These are phyloP conservation scores for Canna indica DNA, from an alignment of 176 grass and related monocot genomes.

Conservation along the genomic window DNA sequence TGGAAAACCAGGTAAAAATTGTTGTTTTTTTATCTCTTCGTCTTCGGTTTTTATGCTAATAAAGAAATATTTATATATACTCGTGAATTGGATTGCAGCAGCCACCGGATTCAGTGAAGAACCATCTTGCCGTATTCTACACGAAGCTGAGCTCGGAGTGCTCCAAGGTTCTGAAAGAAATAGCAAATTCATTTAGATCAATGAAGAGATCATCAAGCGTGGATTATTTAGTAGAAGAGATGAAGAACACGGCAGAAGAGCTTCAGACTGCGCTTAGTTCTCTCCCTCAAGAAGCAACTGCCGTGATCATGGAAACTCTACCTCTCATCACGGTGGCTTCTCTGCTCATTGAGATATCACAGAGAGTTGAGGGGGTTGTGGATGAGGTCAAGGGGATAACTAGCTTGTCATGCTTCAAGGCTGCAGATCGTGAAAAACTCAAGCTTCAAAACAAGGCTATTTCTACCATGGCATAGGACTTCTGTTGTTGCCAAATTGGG, in stretches of 20 bases:
- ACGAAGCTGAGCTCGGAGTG: slow-evolving; percentile 36
- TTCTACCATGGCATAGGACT: background rate
- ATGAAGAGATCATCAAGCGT: slow-evolving; percentile 35
- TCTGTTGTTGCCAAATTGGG: background rate
- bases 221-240: slow-evolving; percentile 46
- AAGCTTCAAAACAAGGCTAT: background rate
- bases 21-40: background rate
- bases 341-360: slow-evolving; percentile 66
- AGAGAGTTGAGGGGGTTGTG: slow-evolving; percentile 39
- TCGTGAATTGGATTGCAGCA: background rate
- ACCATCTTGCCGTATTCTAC: slow-evolving; percentile 41
- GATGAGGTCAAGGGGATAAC: slow-evolving; percentile 31
- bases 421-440: background rate
- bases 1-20: slow-evolving; percentile 27
- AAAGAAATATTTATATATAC: background rate
- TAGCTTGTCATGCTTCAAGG: background rate
- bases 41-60: background rate
- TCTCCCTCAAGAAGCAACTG: slow-evolving; percentile 30
- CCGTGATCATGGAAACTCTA: slow-evolving; percentile 34
- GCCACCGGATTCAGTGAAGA: slow-evolving; percentile 32
- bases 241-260: slow-evolving; percentile 64
- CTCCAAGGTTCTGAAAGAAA: slow-evolving; percentile 44
- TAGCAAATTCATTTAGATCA: slow-evolving; percentile 40
- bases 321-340: slow-evolving; percentile 64
- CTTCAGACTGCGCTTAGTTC: slow-evolving; percentile 48